Base-by-base conservation (phyloP, 2,329 filamentous ascomycete genomes). In the Ampelomyces quisqualis region DNA sequence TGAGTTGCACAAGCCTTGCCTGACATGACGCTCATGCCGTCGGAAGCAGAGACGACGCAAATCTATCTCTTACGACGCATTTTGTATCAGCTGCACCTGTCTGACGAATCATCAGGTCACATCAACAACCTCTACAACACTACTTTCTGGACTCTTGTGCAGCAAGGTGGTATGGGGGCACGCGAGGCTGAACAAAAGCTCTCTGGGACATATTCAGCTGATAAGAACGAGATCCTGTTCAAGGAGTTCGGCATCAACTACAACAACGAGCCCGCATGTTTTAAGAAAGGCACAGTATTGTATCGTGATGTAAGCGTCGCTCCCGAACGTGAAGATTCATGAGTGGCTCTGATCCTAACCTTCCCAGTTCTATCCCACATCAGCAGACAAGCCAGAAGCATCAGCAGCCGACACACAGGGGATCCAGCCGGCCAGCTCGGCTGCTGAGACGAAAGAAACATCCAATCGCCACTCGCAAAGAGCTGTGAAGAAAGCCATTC, bases 91-190 rank as follows among this genome's bases (percentile, higher is more conserved):
- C 10, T 38, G 7, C 19, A 32, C 14, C 31, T 51, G 15, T 37
- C 29, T 26, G 18, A 33, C 17, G 1, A 7, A 38, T 9, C 38
- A 43, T 56, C 45, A 91, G 88, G 88, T 53, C 93, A 98, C 65
- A 95, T 98, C 58, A 98, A 98, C 69, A 98, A 98, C 61, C 79
- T 98, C 4, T 98, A 96, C 70, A 98, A 98, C 66, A 98, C 93
- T 0, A 88, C 89, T 0, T 97, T 97, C 67, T 98, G 93, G 93
- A 77, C 85, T 1, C 74, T 98, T 58, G 85, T 97, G 15, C 81
- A 88, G 50, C 74, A 81, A 33, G 90, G 88, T 2, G 86, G 85
- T 0, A 78, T 93, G 73, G 83, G 80, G 37, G 79, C 82, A 20
- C 85, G 83, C 35, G 85, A 88, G 43, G 93, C 93, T 0, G 91